A percentile compares a stretch with the other conserved stretches of the same genome.
phyloP scores from a whole-genome alignment of 225 moss, liverwort and hornwort species.

The Neckera pumila region DNA sequence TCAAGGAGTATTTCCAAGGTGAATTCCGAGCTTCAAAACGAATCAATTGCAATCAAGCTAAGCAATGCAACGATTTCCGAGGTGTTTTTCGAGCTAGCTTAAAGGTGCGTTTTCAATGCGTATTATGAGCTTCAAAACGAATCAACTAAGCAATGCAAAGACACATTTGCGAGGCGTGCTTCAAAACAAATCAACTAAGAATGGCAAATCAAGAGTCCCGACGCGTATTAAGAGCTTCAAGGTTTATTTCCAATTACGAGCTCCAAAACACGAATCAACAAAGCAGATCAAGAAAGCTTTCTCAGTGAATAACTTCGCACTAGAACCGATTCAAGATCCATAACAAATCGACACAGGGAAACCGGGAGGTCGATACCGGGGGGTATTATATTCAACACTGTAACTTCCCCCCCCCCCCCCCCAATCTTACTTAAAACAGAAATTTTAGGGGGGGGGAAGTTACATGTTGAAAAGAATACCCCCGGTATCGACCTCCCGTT shows the following conservation, averaged over 20 bases:
- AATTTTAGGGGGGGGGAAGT: too few relatives aligned
- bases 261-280: background rate
- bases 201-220: background rate
- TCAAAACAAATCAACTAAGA: background rate
- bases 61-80: background rate
- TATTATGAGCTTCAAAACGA: background rate
- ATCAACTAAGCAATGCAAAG: background rate
- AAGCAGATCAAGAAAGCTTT: background rate
- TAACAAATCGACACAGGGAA: too few relatives aligned
- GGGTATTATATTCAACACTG: too few relatives aligned
- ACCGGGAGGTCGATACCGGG: too few relatives aligned
- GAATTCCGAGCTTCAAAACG: background rate
- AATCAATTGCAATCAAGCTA: background rate
- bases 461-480: too few relatives aligned
- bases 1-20: background rate
- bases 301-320: background rate
- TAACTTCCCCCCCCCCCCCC: too few relatives aligned
- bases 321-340: background rate
- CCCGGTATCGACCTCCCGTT: too few relatives aligned
- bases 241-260: background rate
- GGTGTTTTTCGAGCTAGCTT: background rate
- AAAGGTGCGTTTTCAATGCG: background rate
- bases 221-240: background rate
- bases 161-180: background rate
- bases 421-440: too few relatives aligned